Percentiles rank a stretch among this genome's conserved stretches.
Conservation (phyloP, 257 asterid genomes). For the Nicotiana sylvestris region DNA sequence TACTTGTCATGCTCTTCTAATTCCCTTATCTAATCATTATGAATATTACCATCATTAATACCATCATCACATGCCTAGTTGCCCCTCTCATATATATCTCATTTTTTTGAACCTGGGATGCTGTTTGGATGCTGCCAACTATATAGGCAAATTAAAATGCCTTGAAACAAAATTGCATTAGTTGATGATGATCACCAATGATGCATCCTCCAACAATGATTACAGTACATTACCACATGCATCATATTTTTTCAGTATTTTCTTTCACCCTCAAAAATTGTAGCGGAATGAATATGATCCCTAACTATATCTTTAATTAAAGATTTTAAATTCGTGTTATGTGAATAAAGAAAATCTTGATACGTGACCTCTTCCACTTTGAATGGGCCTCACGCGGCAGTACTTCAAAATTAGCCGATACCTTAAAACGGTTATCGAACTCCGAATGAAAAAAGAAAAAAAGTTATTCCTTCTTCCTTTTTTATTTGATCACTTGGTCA, state of each 20-base stretch:
- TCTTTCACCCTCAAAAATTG: too few relatives aligned
- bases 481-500: background rate
- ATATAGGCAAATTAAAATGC: background rate
- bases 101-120: slow-evolving; percentile 16
- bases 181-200: background rate
- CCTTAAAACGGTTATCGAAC: too few relatives aligned
- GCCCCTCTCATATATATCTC: background rate
- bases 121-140: slow-evolving; percentile 2
- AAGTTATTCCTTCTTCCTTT: background rate
- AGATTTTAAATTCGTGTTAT: too few relatives aligned
- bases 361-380: too few relatives aligned
- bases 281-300: too few relatives aligned
- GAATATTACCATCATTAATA: background rate
- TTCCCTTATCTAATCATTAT: slow-evolving; percentile 12
- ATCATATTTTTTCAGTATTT: too few relatives aligned
- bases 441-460: too few relatives aligned
- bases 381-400: too few relatives aligned
- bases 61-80: background rate
- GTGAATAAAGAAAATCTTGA: too few relatives aligned
- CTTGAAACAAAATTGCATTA: background rate
- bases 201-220: background rate
- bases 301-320: too few relatives aligned
- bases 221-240: background rate
- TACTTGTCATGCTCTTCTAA: slow-evolving; percentile 10
- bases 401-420: too few relatives aligned